phyloP scores from a whole-genome alignment of 345 rosid genomes.

The Kandelia obovata region DNA sequence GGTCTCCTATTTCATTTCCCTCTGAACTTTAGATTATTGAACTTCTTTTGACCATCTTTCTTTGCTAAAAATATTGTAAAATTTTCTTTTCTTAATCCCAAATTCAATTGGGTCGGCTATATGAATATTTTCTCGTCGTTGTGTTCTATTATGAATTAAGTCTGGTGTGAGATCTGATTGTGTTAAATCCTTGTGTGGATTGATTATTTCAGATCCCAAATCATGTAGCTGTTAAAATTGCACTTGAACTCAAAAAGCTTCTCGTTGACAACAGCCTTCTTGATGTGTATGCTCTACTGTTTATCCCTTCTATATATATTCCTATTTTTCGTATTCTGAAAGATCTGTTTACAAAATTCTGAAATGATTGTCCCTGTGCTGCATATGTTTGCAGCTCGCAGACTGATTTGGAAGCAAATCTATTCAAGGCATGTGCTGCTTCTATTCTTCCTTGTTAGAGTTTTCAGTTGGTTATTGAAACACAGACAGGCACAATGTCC shows the following conservation, averaged over 20 bases:
- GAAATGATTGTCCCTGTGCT: not conserved
- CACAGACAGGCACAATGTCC: not conserved
- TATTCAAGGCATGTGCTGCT: slow-evolving; percentile 60
- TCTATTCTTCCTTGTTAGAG: not conserved
- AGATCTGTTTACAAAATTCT: not conserved
- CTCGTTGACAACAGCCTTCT: slow-evolving; percentile 95
- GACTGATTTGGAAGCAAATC: slow-evolving; percentile 82
- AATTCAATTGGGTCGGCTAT: no score
- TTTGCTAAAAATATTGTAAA: not conserved
- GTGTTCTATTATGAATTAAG: not conserved
- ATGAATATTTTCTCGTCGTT: not conserved
- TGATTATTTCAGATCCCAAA: slow-evolving; percentile 71
- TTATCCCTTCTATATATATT: not conserved
- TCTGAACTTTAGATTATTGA: not conserved
- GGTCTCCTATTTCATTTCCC: slow-evolving; percentile 33
- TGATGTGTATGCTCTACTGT: slow-evolving; percentile 66
- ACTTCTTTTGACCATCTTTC: slow-evolving; percentile 21
- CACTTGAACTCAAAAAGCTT: slow-evolving; percentile 96
- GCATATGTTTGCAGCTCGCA: slow-evolving; percentile 64
- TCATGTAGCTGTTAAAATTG: slow-evolving; percentile 89
- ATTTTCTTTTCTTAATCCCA: no score
- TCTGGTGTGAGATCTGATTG: not conserved
- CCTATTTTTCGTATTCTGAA: not conserved
- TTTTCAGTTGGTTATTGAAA: not conserved
- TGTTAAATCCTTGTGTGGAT: not conserved